These are phyloP conservation scores for Perilla frutescens DNA, from an alignment of 257 asterid genomes.

Conservation along the genomic window DNA sequence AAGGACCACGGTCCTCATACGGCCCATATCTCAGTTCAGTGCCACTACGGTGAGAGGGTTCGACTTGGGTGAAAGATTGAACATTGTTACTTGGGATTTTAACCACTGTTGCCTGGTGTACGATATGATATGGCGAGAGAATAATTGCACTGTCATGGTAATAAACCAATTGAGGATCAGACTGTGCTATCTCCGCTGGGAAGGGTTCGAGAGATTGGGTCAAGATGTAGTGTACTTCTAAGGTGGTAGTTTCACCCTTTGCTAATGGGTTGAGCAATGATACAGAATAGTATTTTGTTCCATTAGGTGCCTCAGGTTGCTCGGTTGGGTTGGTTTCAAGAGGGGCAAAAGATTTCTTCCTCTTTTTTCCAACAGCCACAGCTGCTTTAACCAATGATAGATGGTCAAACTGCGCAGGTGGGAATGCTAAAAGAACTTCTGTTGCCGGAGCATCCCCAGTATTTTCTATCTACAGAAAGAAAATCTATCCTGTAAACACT, in stretches of 20 bases:
- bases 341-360: constrained; percentile 70
- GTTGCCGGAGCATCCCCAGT: constrained; percentile 67
- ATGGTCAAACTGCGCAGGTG: constrained; percentile 76
- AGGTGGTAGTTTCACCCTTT: constrained; percentile 67
- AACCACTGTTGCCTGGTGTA: constrained; percentile 78
- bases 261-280: constrained; percentile 60
- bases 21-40: constrained; percentile 90
- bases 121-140: constrained; percentile 80
- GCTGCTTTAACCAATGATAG: constrained; percentile 87
- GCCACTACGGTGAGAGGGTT: constrained; percentile 71
- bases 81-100: constrained; percentile 76
- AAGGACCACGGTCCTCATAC: constrained; percentile 63
- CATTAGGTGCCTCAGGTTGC: constrained; percentile 73
- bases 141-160: constrained; percentile 90
- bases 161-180: constrained; percentile 92
- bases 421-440: constrained; percentile 75
- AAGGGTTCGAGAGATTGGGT: constrained; percentile 94
- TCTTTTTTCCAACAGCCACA: constrained; percentile 71
- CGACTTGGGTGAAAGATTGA: constrained; percentile 89
- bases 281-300: constrained; percentile 66
- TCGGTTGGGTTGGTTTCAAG: constrained; percentile 69
- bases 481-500: constrained; percentile 33
- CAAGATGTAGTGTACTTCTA: constrained; percentile 73
- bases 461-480: constrained; percentile 74
- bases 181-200: constrained; percentile 86